Evolutionary conservation across 192 early-diverging fungal genomes (phyloP), one percentile per base, ranked within the genome.

Genomic region (Coemansia sp.): DNA sequence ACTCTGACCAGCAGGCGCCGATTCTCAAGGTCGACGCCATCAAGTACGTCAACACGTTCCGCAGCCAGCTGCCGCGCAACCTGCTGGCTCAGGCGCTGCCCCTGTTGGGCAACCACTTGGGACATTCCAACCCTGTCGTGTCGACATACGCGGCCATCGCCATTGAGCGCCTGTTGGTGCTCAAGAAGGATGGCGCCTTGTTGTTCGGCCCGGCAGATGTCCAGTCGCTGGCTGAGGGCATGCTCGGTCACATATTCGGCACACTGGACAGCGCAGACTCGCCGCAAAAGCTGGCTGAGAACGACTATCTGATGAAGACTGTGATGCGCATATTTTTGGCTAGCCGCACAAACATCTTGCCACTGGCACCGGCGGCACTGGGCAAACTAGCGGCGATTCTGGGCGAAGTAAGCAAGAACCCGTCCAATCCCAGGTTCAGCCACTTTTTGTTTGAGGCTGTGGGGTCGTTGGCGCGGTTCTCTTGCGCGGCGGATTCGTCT

Each of bases 351-450:
- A 89, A 92, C 62, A 89, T 96, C 63, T 63, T 88, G 50, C 89
- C 92, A 1, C 85, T 88, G 65, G 94, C 90, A 22, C 88, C 87
- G 41, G 86, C 91, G 5, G 85, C 95, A 41, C 87, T 97, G 73
- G 83, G 47, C 41, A 88, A 92, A 52, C 76, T 98, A 71, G 95
- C 91, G 1, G 81, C 77, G 22, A 93, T 98, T 58, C 86, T 98
- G 69, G 85, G 84, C 16, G 87, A 91, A 60, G 92, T 99, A 10
- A 91, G 92, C 81, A 89, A 90, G 72, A 99, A 99, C 78, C 98
- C 98, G 36, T 94, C 92, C 80, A 98, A 99, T 80, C 97, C 98
- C 1, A 91, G 89, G 41, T 99, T 99, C 91, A 98, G 93, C 78
- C 97, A 99, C 83, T 99, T 90, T 81, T 80, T 93, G 55, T 99